Evolutionary conservation across 805 yeast species (phyloP).

Genomic region (Lipomyces kockii): DNA sequence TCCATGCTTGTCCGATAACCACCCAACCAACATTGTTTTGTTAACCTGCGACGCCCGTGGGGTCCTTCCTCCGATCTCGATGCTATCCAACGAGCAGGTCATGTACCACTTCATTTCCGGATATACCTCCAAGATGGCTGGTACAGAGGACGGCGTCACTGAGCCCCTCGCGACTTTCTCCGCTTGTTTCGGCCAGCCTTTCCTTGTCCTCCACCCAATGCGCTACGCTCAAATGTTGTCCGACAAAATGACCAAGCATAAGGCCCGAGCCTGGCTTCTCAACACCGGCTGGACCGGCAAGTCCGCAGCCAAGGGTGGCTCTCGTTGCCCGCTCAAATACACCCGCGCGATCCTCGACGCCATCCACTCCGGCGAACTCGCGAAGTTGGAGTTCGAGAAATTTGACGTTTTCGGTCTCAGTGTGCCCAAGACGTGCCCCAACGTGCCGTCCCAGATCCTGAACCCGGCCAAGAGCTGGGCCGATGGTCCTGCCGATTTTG

Average conservation of each 20-base stretch:
- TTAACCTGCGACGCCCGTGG: slow-evolving; percentile 98
- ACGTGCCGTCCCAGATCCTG: slow-evolving; percentile 82
- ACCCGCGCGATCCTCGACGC: slow-evolving; percentile 96
- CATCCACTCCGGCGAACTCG: slow-evolving; percentile 88
- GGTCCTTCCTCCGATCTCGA: slow-evolving; percentile 95
- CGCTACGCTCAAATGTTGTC: slow-evolving; percentile 95
- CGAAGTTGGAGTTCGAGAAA: slow-evolving; percentile 76
- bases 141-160: slow-evolving; percentile 98
- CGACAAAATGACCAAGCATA: slow-evolving; percentile 86
- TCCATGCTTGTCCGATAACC: slow-evolving; percentile 87
- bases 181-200: slow-evolving; percentile 99
- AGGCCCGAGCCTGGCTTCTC: slow-evolving; percentile 92
- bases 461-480: slow-evolving; percentile 87
- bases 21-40: slow-evolving; percentile 89
- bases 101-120: slow-evolving; percentile 99
- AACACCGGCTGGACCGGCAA: slow-evolving; percentile 99
- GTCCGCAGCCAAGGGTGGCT: slow-evolving; percentile 89
- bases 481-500: slow-evolving; percentile 59
- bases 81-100: slow-evolving; percentile 90
- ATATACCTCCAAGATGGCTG: slow-evolving; percentile 99
- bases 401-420: slow-evolving; percentile 86
- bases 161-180: slow-evolving; percentile 98
- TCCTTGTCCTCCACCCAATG: slow-evolving; percentile 97
- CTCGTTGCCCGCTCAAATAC: slow-evolving; percentile 96
- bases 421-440: slow-evolving; percentile 79